Evolutionary conservation across 495 filamentous ascomycete species (phyloP).

Genomic region (Apiosordaria backusii): DNA sequence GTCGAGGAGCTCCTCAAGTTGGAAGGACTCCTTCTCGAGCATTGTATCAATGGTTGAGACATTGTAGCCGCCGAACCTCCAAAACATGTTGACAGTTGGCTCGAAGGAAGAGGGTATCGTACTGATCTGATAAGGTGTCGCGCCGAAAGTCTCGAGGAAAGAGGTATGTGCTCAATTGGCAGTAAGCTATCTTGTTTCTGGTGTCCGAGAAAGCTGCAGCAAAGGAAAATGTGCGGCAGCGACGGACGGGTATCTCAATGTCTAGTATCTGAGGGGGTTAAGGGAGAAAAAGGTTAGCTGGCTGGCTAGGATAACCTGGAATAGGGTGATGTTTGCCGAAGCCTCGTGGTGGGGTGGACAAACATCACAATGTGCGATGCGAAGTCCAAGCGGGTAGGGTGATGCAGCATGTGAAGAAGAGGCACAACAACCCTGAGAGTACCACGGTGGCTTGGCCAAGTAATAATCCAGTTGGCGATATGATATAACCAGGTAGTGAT

Average conservation of each 20-base stretch:
- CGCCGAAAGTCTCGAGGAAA: not conserved
- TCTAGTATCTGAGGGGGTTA: constrained; percentile 27
- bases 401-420: not conserved
- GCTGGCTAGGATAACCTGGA: not conserved
- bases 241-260: constrained; percentile 30
- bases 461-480: not conserved
- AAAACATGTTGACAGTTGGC: constrained; percentile 74
- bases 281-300: constrained; percentile 13
- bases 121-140: not conserved
- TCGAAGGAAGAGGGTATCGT: not conserved
- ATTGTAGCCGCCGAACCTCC: constrained; percentile 98
- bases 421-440: too few species aligned
- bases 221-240: constrained; percentile 9
- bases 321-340: constrained; percentile 5
- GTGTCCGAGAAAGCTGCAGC: constrained; percentile 15
- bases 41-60: constrained; percentile 93
- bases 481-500: not conserved
- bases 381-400: not conserved
- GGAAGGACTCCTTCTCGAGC: constrained; percentile 91
- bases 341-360: not conserved
- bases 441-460: not conserved
- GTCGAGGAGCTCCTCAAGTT: constrained; percentile 91
- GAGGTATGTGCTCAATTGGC: not conserved
- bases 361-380: constrained; percentile 2
- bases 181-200: not conserved